These are phyloP conservation scores for Takakia lepidozioides DNA, from an alignment of 225 moss, liverwort and hornwort species.

Conservation along the genomic window DNA sequence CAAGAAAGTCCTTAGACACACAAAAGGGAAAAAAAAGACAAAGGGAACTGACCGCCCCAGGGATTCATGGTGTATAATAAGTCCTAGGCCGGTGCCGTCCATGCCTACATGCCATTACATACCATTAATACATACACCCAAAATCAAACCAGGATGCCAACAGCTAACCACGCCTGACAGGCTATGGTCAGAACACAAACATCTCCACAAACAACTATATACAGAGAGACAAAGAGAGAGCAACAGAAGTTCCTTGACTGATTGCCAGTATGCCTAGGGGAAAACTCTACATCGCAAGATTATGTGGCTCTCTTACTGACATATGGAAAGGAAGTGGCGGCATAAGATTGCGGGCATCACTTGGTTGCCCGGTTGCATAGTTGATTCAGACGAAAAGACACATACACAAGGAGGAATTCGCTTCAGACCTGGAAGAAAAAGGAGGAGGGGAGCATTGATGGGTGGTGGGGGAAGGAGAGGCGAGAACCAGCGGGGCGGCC, in stretches of 20 bases:
- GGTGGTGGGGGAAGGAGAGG: constrained; percentile 22
- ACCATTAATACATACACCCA: constrained; percentile 1
- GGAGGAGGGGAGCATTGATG: constrained; percentile 46
- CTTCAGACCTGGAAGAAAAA: constrained; percentile 67
- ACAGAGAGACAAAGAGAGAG: not conserved
- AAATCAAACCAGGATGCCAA: not conserved
- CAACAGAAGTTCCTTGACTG: too few species aligned
- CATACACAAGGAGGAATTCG: not conserved
- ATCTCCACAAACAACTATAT: not conserved
- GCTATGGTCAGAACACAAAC: not conserved
- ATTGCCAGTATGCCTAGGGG: too few species aligned
- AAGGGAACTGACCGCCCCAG: constrained; percentile 45
- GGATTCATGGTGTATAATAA: constrained; percentile 53
- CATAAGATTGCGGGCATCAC: too few species aligned
- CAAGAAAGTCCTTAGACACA: too few species aligned
- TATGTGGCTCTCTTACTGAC: too few species aligned
- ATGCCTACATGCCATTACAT: too few species aligned
- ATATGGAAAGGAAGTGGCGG: too few species aligned
- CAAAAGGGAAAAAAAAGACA: not conserved
- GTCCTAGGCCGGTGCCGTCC: constrained; percentile 52
- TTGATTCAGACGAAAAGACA: too few species aligned
- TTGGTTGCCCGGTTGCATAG: too few species aligned
- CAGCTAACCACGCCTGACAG: not conserved
- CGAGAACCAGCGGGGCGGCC: constrained; percentile 61
- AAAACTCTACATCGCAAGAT: too few species aligned